Conservation (phyloP, 345 rosid genomes). For the Murraya koenigii region DNA sequence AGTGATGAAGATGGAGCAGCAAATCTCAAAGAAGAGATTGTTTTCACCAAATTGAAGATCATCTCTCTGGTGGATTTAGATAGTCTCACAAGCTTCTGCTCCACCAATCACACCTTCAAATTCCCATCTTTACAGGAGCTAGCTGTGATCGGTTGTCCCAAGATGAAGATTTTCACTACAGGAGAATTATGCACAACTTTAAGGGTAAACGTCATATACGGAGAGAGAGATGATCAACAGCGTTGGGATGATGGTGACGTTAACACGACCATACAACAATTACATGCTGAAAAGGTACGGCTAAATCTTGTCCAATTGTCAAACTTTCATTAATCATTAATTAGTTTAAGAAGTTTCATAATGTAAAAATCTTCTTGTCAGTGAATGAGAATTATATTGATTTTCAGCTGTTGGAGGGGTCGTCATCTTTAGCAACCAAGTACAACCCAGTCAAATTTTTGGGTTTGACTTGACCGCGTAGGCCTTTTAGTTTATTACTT, state of each 20-base stretch:
- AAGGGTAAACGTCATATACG: background rate
- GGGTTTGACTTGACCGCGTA: too few relatives aligned
- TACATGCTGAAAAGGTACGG: background rate
- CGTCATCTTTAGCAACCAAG: too few relatives aligned
- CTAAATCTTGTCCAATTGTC: background rate
- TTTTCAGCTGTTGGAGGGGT: too few relatives aligned
- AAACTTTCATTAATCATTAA: too few relatives aligned
- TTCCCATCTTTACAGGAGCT: background rate
- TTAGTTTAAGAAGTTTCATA: too few relatives aligned
- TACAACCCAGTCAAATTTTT: too few relatives aligned
- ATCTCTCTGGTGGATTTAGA: background rate
- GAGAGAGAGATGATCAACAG: background rate
- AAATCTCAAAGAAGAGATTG: background rate
- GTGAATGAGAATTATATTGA: too few relatives aligned
- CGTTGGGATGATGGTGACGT: background rate
- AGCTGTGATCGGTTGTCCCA: background rate
- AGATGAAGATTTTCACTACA: background rate
- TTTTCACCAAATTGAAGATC: background rate
- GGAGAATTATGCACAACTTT: background rate
- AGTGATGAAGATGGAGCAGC: background rate
- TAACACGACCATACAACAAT: background rate
- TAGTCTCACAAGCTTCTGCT: slow-evolving; percentile 1
- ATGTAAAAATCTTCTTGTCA: too few relatives aligned
- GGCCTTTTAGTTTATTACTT: too few relatives aligned
- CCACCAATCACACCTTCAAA: background rate